A percentile compares a stretch with the other conserved stretches of the same genome.
These are phyloP conservation scores for Leucocoprinus birnbaumii DNA, from an alignment of 768 basidiomycete species.

Conservation along the genomic window DNA sequence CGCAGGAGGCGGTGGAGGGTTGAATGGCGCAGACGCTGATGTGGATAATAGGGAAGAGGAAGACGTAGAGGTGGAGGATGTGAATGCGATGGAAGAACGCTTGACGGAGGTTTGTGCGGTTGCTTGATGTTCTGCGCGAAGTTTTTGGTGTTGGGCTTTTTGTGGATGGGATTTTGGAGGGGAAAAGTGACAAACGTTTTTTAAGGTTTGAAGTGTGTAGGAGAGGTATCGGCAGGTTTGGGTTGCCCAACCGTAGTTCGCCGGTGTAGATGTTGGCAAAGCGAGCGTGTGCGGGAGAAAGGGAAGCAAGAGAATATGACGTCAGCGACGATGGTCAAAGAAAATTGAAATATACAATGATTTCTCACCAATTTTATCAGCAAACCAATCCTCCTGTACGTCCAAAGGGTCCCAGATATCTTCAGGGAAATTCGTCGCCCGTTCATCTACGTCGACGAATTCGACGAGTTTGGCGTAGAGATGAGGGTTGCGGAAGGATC, in stretches of 20 bases:
- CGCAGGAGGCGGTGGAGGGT: not conserved
- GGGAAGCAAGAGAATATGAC: slow-evolving; percentile 19
- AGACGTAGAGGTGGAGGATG: slow-evolving; percentile 18
- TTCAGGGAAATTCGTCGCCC: slow-evolving; percentile 75
- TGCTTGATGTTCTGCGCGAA: slow-evolving; percentile 58
- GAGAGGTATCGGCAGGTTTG: slow-evolving; percentile 17
- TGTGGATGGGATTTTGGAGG: not conserved
- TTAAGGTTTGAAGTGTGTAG: not conserved
- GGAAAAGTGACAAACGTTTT: slow-evolving; percentile 14
- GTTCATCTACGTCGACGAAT: slow-evolving; percentile 89
- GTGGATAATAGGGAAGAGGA: too few species aligned
- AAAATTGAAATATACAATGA: slow-evolving; percentile 7
- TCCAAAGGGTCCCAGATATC: slow-evolving; percentile 73
- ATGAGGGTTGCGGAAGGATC: slow-evolving; percentile 94
- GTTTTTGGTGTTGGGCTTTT: slow-evolving; percentile 65
- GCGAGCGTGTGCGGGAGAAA: slow-evolving; percentile 4
- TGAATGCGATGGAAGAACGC: slow-evolving; percentile 64
- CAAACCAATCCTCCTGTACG: slow-evolving; percentile 67
- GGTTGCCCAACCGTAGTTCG: not conserved
- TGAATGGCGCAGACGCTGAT: not conserved
- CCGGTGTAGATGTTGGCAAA: not conserved
- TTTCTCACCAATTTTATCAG: slow-evolving; percentile 72
- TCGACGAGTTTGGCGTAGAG: slow-evolving; percentile 95
- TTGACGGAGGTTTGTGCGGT: slow-evolving; percentile 50
- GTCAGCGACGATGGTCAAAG: slow-evolving; percentile 16